These are phyloP conservation scores for Solanum habrochaites DNA, from an alignment of 257 asterid genomes.

Conservation along the genomic window DNA sequence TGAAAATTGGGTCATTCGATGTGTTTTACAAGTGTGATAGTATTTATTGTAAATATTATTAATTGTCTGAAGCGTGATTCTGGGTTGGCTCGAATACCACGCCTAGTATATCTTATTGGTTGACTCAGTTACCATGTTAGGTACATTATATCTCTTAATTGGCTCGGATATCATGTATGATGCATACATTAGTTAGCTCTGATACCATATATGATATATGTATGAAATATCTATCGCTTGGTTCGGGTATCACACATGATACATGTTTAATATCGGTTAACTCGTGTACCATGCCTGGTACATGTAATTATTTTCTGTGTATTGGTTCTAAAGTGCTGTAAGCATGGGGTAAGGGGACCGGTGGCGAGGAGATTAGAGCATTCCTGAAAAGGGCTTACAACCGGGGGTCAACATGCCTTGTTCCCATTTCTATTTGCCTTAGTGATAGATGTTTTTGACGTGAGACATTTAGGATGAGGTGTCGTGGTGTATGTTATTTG, in stretches of 20 bases:
- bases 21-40: background rate
- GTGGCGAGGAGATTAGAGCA: too few species aligned
- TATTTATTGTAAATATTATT: background rate
- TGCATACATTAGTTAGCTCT: background rate
- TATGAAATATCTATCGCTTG: too few species aligned
- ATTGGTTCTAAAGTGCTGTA: background rate
- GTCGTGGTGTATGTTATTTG: background rate
- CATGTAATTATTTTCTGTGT: background rate
- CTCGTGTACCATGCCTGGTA: too few species aligned
- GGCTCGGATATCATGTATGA: background rate
- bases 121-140: rapidly evolving
- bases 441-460: background rate
- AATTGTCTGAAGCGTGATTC: background rate
- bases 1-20: too few species aligned
- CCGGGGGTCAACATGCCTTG: background rate
- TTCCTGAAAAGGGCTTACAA: background rate
- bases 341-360: too few species aligned
- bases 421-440: background rate
- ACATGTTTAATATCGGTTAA: background rate
- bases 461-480: background rate
- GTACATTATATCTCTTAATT: background rate
- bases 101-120: background rate
- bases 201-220: background rate
- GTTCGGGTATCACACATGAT: background rate
- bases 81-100: background rate